Conservation (phyloP, 306 rosid species). For the Macrotyloma uniflorum region DNA sequence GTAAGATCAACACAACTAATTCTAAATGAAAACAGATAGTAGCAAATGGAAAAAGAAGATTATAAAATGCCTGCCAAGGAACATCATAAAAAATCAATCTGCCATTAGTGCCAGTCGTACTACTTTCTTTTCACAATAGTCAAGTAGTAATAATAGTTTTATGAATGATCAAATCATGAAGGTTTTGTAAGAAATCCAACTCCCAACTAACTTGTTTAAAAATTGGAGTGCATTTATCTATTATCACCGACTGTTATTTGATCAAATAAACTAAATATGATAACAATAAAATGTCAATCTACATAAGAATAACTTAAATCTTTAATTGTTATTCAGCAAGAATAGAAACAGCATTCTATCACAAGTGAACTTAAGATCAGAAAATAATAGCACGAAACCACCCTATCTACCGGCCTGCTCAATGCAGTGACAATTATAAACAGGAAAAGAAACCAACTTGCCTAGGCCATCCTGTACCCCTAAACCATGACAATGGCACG, state of each 20-base stretch:
- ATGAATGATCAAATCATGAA: conserved; percentile 19
- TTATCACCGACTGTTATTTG: not conserved
- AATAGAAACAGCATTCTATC: not conserved
- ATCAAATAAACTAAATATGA: conserved; percentile 12
- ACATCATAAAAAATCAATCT: conserved; percentile 2
- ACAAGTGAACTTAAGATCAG: not conserved
- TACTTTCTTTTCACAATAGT: not conserved
- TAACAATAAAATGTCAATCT: conserved; percentile 1
- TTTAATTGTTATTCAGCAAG: conserved; percentile 8
- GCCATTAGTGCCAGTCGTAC: not conserved
- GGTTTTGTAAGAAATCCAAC: conserved; percentile 11
- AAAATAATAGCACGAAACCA: conserved; percentile 1
- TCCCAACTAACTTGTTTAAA: not conserved
- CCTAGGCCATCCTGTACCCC: not conserved
- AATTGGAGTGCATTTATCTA: conserved; percentile 4
- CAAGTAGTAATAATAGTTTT: not conserved
- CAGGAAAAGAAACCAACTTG: not conserved
- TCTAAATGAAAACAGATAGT: conserved; percentile 33
- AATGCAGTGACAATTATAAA: not conserved
- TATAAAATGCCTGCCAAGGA: conserved; percentile 2
- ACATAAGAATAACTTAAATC: conserved; percentile 1
- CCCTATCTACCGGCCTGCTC: not conserved
- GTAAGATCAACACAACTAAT: conserved; percentile 6
- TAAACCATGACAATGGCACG: not conserved
- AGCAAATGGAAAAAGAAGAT: conserved; percentile 21